Base-by-base conservation (phyloP, 495 filamentous ascomycete species). In the Penicillium tannophilum region DNA sequence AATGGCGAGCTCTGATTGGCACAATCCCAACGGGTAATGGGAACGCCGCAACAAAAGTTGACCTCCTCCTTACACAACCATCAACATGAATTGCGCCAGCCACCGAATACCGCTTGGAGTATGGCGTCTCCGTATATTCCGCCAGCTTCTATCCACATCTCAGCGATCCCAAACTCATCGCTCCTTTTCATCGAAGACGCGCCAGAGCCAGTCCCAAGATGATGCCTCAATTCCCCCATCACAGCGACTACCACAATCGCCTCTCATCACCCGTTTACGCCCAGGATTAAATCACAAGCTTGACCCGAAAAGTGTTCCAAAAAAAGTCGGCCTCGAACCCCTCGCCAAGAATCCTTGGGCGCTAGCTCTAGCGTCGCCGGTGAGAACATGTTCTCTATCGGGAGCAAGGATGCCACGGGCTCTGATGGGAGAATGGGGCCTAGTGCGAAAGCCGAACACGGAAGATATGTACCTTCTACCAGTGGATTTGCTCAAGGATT, bases 341-440 rank as follows among this genome's bases (percentile, higher is more conserved):
- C 63, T 81, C 6, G 14, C 33, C 16, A 60, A 67, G 6, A 79
- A 81, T 36, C 76, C 78, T n/a, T 81, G 76, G 76, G 78, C 78
- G 5, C 55, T 69, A 19, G 74, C 88, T 11, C 81, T 97, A 7
- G 89, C 87, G 16, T 85, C 83, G 0, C 85, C 87, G 0, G 41
- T 84, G 16, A 85, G 92, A 31, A 66, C 70, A 59, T 95, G 90
- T 68, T 35, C 70, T 3, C 41, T 84, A n/a, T 88, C 90, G 8
- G 66, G 65, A 0, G 63, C 67, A 1, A 64, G 79, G 3, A 63
- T 93, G 1, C 92, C 92, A 0, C 74, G 60, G 4, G 83, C 76
- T 55, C 84, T 96, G 54, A 73, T 92, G 12, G 81, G 86, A 33
- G 76, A 82, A 28, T 89, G 90, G 65, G 78, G 77, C 9, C 46